These are phyloP conservation scores for Leucocoprinus sp. DNA, from an alignment of 768 basidiomycete genomes.

Conservation along the genomic window DNA sequence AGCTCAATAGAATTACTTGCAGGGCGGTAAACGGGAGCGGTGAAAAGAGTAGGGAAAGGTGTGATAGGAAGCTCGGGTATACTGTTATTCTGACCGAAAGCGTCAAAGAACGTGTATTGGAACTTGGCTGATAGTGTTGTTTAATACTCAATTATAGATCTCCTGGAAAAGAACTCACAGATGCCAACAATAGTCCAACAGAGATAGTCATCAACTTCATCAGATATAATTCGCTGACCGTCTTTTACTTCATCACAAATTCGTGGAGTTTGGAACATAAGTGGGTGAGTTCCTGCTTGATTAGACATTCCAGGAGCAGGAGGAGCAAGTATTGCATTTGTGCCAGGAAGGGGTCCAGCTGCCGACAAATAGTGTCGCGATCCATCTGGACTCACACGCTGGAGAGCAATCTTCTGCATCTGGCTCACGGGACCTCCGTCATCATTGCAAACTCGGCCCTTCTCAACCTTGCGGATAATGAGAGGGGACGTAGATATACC, in stretches of 20 bases:
- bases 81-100: slow-evolving; percentile 69
- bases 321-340: slow-evolving; percentile 58
- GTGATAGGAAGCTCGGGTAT: slow-evolving; percentile 79
- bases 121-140: slow-evolving; percentile 61
- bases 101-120: slow-evolving; percentile 92
- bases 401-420: slow-evolving; percentile 93
- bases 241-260: slow-evolving; percentile 80
- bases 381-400: slow-evolving; percentile 75
- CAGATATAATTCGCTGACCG: slow-evolving; percentile 64
- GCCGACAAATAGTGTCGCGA: slow-evolving; percentile 84
- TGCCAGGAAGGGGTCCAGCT: slow-evolving; percentile 74
- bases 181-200: slow-evolving; percentile 97
- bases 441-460: slow-evolving; percentile 77
- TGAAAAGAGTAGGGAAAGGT: slow-evolving; percentile 83
- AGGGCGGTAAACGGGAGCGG: slow-evolving; percentile 66
- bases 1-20: slow-evolving; percentile 71
- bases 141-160: slow-evolving; percentile 2
- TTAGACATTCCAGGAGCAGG: slow-evolving; percentile 70
- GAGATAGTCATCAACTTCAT: slow-evolving; percentile 91
- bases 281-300: slow-evolving; percentile 73
- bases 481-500: slow-evolving; percentile 83
- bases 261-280: slow-evolving; percentile 72
- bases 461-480: slow-evolving; percentile 88
- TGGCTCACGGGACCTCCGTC: slow-evolving; percentile 91
- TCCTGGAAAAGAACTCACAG: slow-evolving; percentile 44